Percentiles rank a stretch among this genome's conserved stretches.
These are phyloP conservation scores for Fusarium nanum DNA, from an alignment of 2,329 filamentous ascomycete genomes.

Conservation along the genomic window DNA sequence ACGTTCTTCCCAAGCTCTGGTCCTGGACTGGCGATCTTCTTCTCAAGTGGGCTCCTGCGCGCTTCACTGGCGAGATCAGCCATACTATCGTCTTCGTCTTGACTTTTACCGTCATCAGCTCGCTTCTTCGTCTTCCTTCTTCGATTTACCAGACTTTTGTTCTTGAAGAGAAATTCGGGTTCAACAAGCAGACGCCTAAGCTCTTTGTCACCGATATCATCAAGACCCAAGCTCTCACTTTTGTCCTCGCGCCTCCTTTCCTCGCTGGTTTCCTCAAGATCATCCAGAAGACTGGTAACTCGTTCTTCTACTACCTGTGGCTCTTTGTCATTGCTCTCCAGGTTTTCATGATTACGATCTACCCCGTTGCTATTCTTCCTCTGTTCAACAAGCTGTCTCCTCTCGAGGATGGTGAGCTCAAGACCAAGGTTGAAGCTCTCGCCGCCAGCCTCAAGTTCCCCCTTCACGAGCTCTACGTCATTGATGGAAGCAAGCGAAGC, in stretches of 20 bases:
- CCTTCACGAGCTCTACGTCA: conserved; percentile 91
- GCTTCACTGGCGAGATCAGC: conserved; percentile 90
- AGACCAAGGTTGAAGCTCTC: conserved; percentile 86
- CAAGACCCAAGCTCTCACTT: conserved; percentile 86
- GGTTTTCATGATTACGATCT: conserved; percentile 94
- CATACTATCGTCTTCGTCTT: conserved; percentile 95
- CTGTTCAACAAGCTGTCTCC: conserved; percentile 99
- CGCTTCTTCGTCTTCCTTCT: conserved; percentile 80
- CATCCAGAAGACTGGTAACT: conserved; percentile 90
- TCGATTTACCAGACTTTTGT: conserved; percentile 96
- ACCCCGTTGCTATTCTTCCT: conserved; percentile 92
- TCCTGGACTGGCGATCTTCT: conserved; percentile 80
- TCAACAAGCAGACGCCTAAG: conserved; percentile 96
- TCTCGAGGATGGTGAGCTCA: conserved; percentile 86
- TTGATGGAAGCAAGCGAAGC: conserved; percentile 89
- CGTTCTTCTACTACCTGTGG: conserved; percentile 99
- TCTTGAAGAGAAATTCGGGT: conserved; percentile 95
- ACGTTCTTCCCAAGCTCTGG: conserved; percentile 93
- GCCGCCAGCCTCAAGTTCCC: conserved; percentile 90
- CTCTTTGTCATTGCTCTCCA: conserved; percentile 89
- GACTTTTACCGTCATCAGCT: conserved; percentile 83
- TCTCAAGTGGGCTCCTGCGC: conserved; percentile 76
- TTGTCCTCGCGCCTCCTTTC: conserved; percentile 86
- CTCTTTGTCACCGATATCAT: conserved; percentile 91
- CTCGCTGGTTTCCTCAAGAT: conserved; percentile 94